A percentile compares a stretch with the other conserved stretches of the same genome.
Conservation (phyloP, 179 eudicot genomes). For the Vitellaria paradoxa region DNA sequence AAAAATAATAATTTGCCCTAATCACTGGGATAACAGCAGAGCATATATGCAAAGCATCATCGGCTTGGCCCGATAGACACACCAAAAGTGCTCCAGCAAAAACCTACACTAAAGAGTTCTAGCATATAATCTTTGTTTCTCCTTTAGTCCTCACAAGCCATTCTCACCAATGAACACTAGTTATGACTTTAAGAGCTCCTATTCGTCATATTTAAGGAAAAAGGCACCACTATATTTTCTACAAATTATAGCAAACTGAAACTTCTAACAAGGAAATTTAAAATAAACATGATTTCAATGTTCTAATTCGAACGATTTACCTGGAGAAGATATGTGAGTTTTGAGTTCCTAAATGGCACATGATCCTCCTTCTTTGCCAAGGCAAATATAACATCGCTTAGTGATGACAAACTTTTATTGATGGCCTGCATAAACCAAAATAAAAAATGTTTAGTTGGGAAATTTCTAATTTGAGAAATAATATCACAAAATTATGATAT, state of each 20-base stretch:
- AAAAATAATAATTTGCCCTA: not conserved
- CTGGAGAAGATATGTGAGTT: slow-evolving; percentile 94
- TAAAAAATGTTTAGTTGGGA: not conserved
- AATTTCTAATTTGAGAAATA: not conserved
- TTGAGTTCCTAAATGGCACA: slow-evolving; percentile 90
- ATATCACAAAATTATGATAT: not conserved
- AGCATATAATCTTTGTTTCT: not conserved
- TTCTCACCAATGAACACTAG: not conserved
- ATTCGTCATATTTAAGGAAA: not conserved
- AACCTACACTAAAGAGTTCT: not conserved
- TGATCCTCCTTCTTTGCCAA: slow-evolving; percentile 92
- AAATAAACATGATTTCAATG: not conserved
- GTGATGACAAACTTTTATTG: slow-evolving; percentile 85
- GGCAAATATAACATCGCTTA: slow-evolving; percentile 88
- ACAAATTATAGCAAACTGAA: not conserved
- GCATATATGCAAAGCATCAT: not conserved
- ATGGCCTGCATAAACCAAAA: slow-evolving; percentile 53
- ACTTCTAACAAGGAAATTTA: not conserved
- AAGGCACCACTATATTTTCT: not conserved
- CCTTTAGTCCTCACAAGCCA: not conserved
- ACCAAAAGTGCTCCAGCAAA: not conserved
- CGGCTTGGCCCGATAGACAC: not conserved
- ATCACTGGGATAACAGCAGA: not conserved
- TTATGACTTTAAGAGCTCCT: not conserved
- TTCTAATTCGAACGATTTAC: slow-evolving; percentile 29